phyloP scores from a whole-genome alignment of 495 filamentous ascomycete genomes.

The Cudoniella acicularis region DNA sequence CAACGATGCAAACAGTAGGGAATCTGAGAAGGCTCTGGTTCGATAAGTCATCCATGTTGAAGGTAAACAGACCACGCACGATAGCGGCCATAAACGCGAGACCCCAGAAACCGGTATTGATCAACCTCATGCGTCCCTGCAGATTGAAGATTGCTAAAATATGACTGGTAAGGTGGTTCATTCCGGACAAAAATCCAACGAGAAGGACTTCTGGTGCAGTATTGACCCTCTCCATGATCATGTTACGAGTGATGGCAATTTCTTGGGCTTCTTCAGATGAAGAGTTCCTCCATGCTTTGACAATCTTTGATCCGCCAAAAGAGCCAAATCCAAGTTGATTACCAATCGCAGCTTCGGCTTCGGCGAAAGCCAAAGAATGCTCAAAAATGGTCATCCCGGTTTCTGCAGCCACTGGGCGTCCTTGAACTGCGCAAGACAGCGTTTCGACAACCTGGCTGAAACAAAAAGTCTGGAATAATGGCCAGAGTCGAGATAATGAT shows the following conservation, averaged over 20 bases:
- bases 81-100: constrained; percentile 82
- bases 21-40: constrained; percentile 62
- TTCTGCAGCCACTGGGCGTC: constrained; percentile 72
- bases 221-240: constrained; percentile 62
- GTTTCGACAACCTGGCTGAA: constrained; percentile 86
- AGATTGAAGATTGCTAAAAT: constrained; percentile 73
- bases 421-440: constrained; percentile 82
- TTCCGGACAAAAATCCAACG: constrained; percentile 79
- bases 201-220: constrained; percentile 86
- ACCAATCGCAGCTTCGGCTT: constrained; percentile 83
- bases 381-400: constrained; percentile 97
- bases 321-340: constrained; percentile 67
- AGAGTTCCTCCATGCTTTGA: constrained; percentile 20
- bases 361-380: constrained; percentile 92
- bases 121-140: constrained; percentile 70
- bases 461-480: constrained; percentile 77
- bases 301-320: constrained; percentile 42
- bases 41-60: constrained; percentile 47
- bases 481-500: constrained; percentile 83
- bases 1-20: constrained; percentile 91
- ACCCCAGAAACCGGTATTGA: constrained; percentile 87
- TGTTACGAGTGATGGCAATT: constrained; percentile 50
- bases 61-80: constrained; percentile 61
- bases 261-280: constrained; percentile 36
- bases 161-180: constrained; percentile 85